Evolutionary conservation across 495 filamentous ascomycete genomes (phyloP).

Genomic region (Trichoderma orchidacearum): DNA sequence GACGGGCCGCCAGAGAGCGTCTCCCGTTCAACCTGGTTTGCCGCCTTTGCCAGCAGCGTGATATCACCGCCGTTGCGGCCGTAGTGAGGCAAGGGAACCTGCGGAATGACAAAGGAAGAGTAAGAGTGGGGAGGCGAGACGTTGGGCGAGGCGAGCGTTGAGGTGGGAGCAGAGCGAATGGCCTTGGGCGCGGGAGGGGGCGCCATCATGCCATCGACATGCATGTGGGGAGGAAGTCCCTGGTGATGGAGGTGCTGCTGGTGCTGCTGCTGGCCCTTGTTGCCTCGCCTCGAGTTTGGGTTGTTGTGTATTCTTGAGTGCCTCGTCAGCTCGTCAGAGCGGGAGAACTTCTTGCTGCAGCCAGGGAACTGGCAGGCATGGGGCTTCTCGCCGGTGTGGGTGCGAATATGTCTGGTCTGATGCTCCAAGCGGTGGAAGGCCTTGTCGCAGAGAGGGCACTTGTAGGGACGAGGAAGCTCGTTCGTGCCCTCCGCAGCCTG

Average conservation of each 20-base stretch:
- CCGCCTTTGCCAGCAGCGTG: conserved; percentile 80
- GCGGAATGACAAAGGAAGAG: conserved; percentile 57
- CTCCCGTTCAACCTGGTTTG: conserved; percentile 74
- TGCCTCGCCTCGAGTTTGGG: conserved; percentile 87
- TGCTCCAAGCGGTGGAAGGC: conserved; percentile 98
- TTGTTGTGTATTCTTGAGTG: conserved; percentile 99
- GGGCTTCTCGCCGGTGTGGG: conserved; percentile 96
- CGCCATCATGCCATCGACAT: conserved; percentile 52
- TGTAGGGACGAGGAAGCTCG: conserved; percentile 92
- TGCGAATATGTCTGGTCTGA: conserved; percentile 94
- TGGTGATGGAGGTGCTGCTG: conserved; percentile 12
- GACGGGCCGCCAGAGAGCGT: conserved; percentile 37
- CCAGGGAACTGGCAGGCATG: conserved; percentile 89
- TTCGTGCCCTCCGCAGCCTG: conserved; percentile 33
- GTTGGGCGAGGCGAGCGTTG: conserved; percentile 81
- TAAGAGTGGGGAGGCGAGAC: conserved; percentile 91
- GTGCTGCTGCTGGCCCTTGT: conserved; percentile 51
- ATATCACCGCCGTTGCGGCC: conserved; percentile 54
- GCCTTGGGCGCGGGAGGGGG: conserved; percentile 54
- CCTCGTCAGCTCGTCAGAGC: conserved; percentile 90
- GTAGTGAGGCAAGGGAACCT: conserved; percentile 36
- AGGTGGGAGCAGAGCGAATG: conserved; percentile 74
- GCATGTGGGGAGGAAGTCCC: conserved; percentile 5
- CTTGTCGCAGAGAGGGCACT: conserved; percentile 96
- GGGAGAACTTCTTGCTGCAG: conserved; percentile 94